A percentile compares a stretch with the other conserved stretches of the same genome.
Conservation (phyloP, 805 yeast species). For the Candida montana region DNA sequence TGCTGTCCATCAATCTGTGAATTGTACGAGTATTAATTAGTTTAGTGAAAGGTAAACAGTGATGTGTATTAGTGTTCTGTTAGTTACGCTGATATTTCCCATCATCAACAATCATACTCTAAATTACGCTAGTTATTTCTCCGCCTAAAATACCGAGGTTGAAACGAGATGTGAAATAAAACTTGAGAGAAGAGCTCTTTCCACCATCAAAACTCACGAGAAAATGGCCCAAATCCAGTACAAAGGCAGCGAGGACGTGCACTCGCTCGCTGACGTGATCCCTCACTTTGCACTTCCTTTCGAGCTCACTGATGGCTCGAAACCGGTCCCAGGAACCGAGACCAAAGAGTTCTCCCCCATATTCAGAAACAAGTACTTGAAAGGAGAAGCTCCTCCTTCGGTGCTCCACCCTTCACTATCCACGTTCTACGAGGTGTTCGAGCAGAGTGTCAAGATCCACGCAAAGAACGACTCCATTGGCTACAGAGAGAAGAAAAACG, state of each 20-base stretch:
- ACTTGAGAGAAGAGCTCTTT: too few relatives aligned
- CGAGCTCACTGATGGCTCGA: conserved; percentile 17
- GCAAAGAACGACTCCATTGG: conserved; percentile 43
- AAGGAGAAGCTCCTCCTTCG: conserved; percentile 28
- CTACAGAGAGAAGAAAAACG: conserved; percentile 29
- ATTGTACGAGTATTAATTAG: too few relatives aligned
- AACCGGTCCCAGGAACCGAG: conserved; percentile 20
- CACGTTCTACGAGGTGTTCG: conserved; percentile 43
- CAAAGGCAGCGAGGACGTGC: conserved; percentile 1
- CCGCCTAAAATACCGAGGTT: too few relatives aligned
- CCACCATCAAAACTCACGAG: not conserved
- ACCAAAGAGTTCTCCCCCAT: conserved; percentile 44
- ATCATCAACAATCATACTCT: too few relatives aligned
- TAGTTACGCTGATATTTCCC: too few relatives aligned
- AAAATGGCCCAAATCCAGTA: conserved; percentile 10
- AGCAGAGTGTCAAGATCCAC: conserved; percentile 32
- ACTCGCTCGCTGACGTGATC: conserved; percentile 12
- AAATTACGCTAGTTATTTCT: too few relatives aligned
- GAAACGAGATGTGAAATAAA: too few relatives aligned
- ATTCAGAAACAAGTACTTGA: conserved; percentile 39
- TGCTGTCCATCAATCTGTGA: too few relatives aligned
- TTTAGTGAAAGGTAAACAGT: too few relatives aligned
- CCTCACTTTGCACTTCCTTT: conserved; percentile 16
- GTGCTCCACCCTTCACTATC: conserved; percentile 38
- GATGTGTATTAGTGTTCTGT: too few relatives aligned